Evolutionary conservation across 2,329 filamentous ascomycete genomes (phyloP), one percentile per base, ranked within the genome.

Genomic region (Penicillium aurantiogriseum): DNA sequence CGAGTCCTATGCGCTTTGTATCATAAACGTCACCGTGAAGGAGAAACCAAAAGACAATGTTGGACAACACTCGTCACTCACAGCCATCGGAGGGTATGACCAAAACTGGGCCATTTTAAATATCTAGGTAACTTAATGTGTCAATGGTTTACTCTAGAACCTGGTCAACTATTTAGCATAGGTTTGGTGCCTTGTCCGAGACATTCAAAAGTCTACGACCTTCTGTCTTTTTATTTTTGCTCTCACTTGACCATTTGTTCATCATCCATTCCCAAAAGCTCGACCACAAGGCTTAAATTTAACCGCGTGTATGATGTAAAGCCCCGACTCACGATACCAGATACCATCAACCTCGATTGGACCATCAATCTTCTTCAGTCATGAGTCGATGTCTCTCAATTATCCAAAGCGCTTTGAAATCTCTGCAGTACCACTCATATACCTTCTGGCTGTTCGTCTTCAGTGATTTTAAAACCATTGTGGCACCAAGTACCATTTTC

Each of bases 391-490:
- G 3, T 47, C 2, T 35, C 45, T 25, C 35, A n/a, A 25, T 7
- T n/a, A 2, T n/a, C 27, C 27, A 13, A 43, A 13, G 13, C 4
- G n/a, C 21, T 29, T 25, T 46, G 4, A 23, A 15, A 25, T 27
- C 21, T 15, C 13, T 27, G 17, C 15, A 2, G 38, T 60, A 58
- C 44, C 56, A 58, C 9, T 13, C 21, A 3, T 53, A 58, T 17
- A 63, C 57, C 1, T 23, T 68, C 11, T 71, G 63, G 64, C 58
- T 64, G 3, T 70, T 72, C 36, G 65, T 62, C 39, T 51, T 64
- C 42, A 68, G 56, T 33, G 64, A 72, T 45, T 63, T 72, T 19
- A 53, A 58, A 25, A 70, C 69, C 15, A 69, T 72, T 39, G 59
- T 67, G 8, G 29, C 67, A 31, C 70, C 70, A 23, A 64, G 69